phyloP scores from a whole-genome alignment of 2,329 filamentous ascomycete species.

The Colletotrichum simmondsii region DNA sequence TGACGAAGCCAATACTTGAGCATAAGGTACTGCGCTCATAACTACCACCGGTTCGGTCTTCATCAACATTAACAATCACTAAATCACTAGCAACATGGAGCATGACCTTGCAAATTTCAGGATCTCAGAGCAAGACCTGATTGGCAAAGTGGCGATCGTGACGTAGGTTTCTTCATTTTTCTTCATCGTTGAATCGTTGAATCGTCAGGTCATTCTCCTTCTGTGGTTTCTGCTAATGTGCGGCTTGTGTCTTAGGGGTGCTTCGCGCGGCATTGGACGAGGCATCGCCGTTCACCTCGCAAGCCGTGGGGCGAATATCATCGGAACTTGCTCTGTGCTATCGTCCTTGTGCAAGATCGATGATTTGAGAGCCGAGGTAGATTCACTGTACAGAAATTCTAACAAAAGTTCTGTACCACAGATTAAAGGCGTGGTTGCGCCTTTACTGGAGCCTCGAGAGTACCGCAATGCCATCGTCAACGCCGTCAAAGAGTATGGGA shows the following conservation, averaged over 20 bases:
- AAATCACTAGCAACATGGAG: neutral
- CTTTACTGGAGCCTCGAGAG: neutral
- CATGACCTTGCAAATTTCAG: neutral
- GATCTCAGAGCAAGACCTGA: neutral
- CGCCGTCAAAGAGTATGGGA: neutral
- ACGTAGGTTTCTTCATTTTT: neutral
- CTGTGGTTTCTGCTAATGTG: neutral
- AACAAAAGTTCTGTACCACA: neutral
- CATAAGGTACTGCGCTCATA: too few relatives aligned
- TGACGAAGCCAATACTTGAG: too few relatives aligned
- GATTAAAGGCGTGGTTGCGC: neutral
- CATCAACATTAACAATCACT: neutral
- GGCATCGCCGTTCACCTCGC: neutral
- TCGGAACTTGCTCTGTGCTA: neutral
- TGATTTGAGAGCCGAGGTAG: neutral
- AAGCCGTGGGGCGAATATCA: neutral
- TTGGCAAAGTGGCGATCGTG: neutral
- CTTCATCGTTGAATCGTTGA: too few relatives aligned
- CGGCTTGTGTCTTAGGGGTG: neutral
- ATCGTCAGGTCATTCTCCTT: too few relatives aligned
- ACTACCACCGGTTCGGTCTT: too few relatives aligned
- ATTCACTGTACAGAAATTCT: neutral
- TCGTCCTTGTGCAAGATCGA: neutral
- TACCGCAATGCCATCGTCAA: neutral
- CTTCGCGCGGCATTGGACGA: neutral